Percentiles rank a stretch among this genome's conserved stretches.
phyloP scores from a whole-genome alignment of 352 stramenopile genomes.

The Blastocystis sp. region DNA sequence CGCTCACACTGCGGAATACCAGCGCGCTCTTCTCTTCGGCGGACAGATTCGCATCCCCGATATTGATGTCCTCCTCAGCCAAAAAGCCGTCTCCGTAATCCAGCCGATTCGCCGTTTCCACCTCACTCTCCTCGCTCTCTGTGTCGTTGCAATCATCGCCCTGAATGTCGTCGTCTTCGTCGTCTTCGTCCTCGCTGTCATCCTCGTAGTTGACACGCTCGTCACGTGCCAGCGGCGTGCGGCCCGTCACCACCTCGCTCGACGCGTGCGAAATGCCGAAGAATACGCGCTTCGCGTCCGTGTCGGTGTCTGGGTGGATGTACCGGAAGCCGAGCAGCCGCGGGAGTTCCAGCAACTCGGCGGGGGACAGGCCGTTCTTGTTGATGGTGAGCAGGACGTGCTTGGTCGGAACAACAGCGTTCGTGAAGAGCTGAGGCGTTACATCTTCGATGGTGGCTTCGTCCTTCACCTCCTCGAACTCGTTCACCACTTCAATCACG shows the following conservation, averaged over 20 bases:
- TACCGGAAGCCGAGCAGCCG: constrained; percentile 51
- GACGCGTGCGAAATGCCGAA: constrained; percentile 33
- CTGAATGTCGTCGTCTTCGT: background rate
- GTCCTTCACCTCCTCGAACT: background rate
- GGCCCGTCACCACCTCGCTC: constrained; percentile 13
- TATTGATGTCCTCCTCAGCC: constrained; percentile 57
- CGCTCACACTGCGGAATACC: constrained; percentile 65
- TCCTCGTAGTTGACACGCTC: constrained; percentile 30
- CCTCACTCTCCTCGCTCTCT: constrained; percentile 30
- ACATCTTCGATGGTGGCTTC: constrained; percentile 20
- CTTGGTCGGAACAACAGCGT: background rate
- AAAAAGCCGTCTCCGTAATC: constrained; percentile 65
- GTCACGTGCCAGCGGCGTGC: background rate
- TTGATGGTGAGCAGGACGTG: constrained; percentile 21
- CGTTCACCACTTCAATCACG: constrained; percentile 7
- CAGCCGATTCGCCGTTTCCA: constrained; percentile 28
- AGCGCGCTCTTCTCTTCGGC: constrained; percentile 62
- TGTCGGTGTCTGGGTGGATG: constrained; percentile 47
- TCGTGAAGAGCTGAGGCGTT: background rate
- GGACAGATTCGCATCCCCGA: constrained; percentile 34
- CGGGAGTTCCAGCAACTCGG: constrained; percentile 13
- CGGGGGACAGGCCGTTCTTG: constrained; percentile 7
- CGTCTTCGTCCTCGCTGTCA: constrained; percentile 26
- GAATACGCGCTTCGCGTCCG: background rate
- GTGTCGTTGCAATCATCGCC: constrained; percentile 64